Base-by-base conservation (phyloP, 352 stramenopile genomes). In the Phytophthora tubulina region DNA sequence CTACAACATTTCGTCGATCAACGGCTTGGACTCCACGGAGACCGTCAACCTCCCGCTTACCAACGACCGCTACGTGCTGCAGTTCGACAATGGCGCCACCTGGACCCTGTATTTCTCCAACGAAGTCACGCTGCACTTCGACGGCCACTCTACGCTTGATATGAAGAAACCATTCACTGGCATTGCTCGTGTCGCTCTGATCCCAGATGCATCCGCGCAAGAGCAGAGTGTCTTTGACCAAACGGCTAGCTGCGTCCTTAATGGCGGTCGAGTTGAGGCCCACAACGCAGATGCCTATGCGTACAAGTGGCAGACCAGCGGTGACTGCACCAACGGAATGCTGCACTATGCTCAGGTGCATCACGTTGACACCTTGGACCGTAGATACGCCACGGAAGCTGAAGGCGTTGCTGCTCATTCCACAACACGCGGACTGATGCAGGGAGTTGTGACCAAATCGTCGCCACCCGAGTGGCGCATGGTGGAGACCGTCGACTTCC, bases 331-430 rank as follows among this genome's bases (percentile, higher is more conserved):
- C n/a, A 73, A 68, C 45, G 84, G 82, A 1, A 62, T 93, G 55
- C 76, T 93, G 14, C 86, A 93, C 70, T 93, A 88, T 63, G 78
- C 76, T 0, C 75, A 85, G 32, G 63, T 82, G 3, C 86, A 94
- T 65, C 86, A 92, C 52, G 53, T 85, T 9, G 82, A 88, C 44
- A 88, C 84, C 7, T 58, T 94, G 3, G 81, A 91, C 32, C 66
- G 63, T 10, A 70, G 73, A 42, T 88, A 78, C 35, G 80, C 82
- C 4, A 56, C 57, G 3, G 73, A 82, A 33, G 68, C 72, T 14
- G 53, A 70, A 49, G 77, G 74, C 0, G 50, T 87, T 3, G 67
- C 67, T 30, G 69, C 80, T 15, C 65, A 81, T 38, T 88, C 82
- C 14, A 82, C 86, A 0, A 93, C 84, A 6, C 80, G 84, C 10